Evolutionary conservation across 148 eudicot genomes (phyloP).

Genomic region (Heliosperma pusillum): DNA sequence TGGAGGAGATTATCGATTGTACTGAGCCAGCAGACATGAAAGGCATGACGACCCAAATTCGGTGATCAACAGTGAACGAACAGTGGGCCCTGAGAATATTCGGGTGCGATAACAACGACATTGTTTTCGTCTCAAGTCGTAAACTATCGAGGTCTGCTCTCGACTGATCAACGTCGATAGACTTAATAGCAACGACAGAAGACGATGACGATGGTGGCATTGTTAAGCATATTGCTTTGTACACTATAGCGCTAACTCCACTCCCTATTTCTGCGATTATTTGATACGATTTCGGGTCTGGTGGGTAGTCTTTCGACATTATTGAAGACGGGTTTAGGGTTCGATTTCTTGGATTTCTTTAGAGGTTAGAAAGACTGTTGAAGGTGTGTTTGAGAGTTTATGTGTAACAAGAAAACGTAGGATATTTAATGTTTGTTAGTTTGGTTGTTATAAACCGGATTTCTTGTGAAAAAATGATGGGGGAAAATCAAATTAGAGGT

Average conservation of each 20-base stretch:
- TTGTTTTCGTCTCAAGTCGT: conserved; percentile 51
- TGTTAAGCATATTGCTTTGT: conserved; percentile 55
- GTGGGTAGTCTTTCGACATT: conserved; percentile 42
- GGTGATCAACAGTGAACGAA: conserved; percentile 50
- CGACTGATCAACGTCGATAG: conserved; percentile 60
- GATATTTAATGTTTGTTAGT: neutral
- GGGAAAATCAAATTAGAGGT: neutral
- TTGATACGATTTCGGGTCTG: conserved; percentile 46
- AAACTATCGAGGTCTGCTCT: conserved; percentile 47
- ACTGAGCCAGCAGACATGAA: conserved; percentile 75
- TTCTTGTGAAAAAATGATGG: conserved; percentile 15
- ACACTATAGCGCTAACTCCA: conserved; percentile 63
- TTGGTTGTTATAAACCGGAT: neutral
- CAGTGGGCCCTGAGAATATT: conserved; percentile 67
- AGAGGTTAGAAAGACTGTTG: neutral
- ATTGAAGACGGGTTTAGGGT: neutral
- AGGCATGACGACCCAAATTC: conserved; percentile 81
- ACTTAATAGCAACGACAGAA: conserved; percentile 56
- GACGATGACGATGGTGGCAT: conserved; percentile 34
- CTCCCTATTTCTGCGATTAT: conserved; percentile 55
- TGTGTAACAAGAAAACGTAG: neutral
- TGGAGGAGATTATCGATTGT: conserved; percentile 51
- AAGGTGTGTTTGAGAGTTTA: neutral
- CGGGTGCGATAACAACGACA: conserved; percentile 71
- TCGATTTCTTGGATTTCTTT: neutral